These are phyloP conservation scores for Xylariales sp. DNA, from an alignment of 2,329 filamentous ascomycete genomes.

Conservation along the genomic window DNA sequence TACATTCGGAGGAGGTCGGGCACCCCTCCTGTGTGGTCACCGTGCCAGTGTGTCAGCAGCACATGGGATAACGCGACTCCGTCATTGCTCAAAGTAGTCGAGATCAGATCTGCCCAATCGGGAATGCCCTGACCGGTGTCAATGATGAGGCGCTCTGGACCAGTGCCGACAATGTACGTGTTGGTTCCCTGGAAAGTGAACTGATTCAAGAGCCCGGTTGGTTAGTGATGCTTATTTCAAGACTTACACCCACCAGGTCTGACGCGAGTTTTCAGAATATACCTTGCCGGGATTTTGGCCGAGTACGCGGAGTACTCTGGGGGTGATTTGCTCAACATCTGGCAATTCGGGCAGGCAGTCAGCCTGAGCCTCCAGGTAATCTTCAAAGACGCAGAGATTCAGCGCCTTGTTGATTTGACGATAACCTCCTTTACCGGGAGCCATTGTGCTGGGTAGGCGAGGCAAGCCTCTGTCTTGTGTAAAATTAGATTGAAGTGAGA, in stretches of 20 bases:
- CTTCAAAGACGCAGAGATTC: conserved; percentile 42
- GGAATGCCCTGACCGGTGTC: conserved; percentile 68
- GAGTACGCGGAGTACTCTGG: conserved; percentile 35
- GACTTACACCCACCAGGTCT: too few relatives aligned
- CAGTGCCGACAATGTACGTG: conserved; percentile 72
- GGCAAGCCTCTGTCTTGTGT: too few relatives aligned
- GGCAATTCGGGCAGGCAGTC: conserved; percentile 27
- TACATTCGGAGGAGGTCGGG: conserved; percentile 59
- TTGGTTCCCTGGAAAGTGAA: conserved; percentile 60
- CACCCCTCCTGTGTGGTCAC: conserved; percentile 77
- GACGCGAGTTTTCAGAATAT: too few relatives aligned
- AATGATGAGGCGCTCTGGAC: conserved; percentile 58
- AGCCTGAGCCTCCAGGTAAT: conserved; percentile 37
- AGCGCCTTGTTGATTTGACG: conserved; percentile 42
- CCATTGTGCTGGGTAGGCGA: too few relatives aligned
- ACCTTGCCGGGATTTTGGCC: conserved; percentile 40
- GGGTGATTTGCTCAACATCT: conserved; percentile 36
- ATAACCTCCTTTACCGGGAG: conserved; percentile 26
- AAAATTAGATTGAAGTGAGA: too few relatives aligned
- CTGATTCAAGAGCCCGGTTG: too few relatives aligned
- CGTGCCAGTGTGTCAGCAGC: conserved; percentile 87
- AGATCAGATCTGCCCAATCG: conserved; percentile 46
- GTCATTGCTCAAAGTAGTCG: conserved; percentile 20
- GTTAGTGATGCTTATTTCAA: too few relatives aligned
- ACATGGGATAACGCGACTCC: conserved; percentile 40